Conservation (phyloP, 75 land plant species). For the Pinus tabuliformis region DNA sequence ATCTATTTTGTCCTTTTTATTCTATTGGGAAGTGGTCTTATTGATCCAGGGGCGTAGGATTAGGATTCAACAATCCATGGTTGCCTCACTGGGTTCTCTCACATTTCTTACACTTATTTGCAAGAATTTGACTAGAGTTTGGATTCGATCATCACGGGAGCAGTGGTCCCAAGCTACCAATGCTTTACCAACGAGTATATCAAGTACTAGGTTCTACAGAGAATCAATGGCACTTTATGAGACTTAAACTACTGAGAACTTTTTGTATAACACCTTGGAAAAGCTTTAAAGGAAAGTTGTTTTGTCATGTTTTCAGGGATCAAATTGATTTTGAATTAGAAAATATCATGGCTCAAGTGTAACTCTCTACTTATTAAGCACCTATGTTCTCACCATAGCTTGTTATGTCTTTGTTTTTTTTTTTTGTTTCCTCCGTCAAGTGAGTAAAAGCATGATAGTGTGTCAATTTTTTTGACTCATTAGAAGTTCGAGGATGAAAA, state of each 20-base stretch:
- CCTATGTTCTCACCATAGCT: too few relatives aligned
- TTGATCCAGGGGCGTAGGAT: neutral
- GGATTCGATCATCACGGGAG: neutral
- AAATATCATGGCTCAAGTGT: too few relatives aligned
- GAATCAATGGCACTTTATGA: neutral
- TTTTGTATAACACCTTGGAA: neutral
- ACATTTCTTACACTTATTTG: neutral
- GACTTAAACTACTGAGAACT: neutral
- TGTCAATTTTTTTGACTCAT: too few relatives aligned
- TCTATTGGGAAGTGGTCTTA: neutral
- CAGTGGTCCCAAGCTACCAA: neutral
- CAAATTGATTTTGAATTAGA: neutral
- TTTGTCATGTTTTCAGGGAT: neutral
- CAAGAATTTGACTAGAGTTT: neutral
- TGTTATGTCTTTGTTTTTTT: too few relatives aligned
- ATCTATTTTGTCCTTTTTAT: neutral
- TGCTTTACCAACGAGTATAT: neutral
- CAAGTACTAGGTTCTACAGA: neutral
- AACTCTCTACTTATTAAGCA: too few relatives aligned
- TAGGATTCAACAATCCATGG: neutral
- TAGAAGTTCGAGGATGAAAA: too few relatives aligned
- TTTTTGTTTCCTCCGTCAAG: too few relatives aligned
- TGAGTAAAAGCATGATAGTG: too few relatives aligned
- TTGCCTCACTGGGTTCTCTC: neutral
- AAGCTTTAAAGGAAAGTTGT: neutral